Evolutionary conservation across 192 early-diverging fungal genomes (phyloP).

Genomic region (Piromyces sp.): DNA sequence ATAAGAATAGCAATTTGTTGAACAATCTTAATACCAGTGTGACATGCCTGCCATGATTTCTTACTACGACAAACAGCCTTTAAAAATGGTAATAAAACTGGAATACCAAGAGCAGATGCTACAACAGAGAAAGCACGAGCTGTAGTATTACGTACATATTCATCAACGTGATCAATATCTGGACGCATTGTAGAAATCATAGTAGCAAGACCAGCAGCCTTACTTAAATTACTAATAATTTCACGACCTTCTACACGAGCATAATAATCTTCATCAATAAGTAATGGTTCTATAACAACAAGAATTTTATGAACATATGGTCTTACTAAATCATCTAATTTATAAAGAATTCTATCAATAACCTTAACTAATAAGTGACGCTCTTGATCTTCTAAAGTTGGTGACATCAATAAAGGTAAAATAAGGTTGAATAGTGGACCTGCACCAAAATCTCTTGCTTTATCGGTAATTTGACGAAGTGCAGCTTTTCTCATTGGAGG

Average conservation of each 20-base stretch:
- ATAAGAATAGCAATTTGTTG: constrained; percentile 91
- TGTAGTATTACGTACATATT: constrained; percentile 95
- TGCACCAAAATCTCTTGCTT: constrained; percentile 85
- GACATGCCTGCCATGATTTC: constrained; percentile 95
- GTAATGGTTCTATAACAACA: constrained; percentile 92
- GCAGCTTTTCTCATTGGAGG: constrained; percentile 85
- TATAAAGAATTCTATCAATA: constrained; percentile 88
- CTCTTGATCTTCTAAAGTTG: constrained; percentile 95
- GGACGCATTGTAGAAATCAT: constrained; percentile 99
- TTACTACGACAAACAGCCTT: constrained; percentile 86
- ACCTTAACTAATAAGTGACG: constrained; percentile 95
- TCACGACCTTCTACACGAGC: constrained; percentile 92
- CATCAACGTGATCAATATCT: constrained; percentile 93
- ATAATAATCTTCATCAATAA: constrained; percentile 96
- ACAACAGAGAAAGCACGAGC: constrained; percentile 95
- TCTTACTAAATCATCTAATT: constrained; percentile 86
- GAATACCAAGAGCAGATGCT: constrained; percentile 87
- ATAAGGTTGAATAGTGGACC: constrained; percentile 92
- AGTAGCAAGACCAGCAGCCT: constrained; percentile 88
- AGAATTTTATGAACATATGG: constrained; percentile 96
- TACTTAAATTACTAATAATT: constrained; percentile 91
- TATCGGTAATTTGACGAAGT: constrained; percentile 86
- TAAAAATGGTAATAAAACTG: constrained; percentile 82
- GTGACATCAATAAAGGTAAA: constrained; percentile 86
- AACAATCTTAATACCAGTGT: constrained; percentile 94